Percentiles rank a stretch among this genome's conserved stretches.
Evolutionary conservation across 176 grass and related monocot genomes (phyloP).

Genomic region (Rhipidocladum racemiflorum): DNA sequence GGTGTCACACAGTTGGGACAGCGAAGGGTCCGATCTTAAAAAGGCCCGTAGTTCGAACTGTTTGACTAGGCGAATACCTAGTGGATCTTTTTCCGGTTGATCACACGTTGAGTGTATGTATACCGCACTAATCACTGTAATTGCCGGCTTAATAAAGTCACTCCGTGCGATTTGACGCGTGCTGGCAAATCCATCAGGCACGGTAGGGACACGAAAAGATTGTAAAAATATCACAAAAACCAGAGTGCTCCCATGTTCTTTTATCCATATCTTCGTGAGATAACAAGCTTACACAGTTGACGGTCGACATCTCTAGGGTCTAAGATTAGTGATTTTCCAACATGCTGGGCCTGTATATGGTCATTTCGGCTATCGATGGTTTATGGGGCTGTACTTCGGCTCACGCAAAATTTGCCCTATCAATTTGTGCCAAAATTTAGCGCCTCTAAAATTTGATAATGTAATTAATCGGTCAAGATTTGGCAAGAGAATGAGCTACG

Average conservation of each 20-base stretch:
- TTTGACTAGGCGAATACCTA: not conserved
- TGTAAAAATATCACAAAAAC: not conserved
- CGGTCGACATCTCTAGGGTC: not conserved
- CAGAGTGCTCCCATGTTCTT: not conserved
- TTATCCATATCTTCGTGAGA: not conserved
- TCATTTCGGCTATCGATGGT: not conserved
- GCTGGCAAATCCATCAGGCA: conserved; percentile 1
- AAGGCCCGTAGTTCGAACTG: not conserved
- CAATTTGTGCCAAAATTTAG: not conserved
- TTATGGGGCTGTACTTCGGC: not conserved
- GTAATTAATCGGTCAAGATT: not conserved
- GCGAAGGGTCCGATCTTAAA: not conserved
- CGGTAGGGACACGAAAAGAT: conserved; percentile 2
- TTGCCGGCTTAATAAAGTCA: conserved; percentile 15
- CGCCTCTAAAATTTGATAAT: too few species aligned
- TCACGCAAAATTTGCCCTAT: not conserved
- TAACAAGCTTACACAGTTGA: not conserved
- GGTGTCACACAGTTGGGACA: not conserved
- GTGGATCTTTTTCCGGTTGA: not conserved
- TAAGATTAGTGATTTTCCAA: not conserved
- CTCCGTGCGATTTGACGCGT: conserved; percentile 15
- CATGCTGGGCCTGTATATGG: not conserved
- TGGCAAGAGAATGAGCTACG: not conserved
- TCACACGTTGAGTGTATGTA: too few species aligned
- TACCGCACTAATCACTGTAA: not conserved